Percentiles rank a stretch among this genome's conserved stretches.
Evolutionary conservation across 805 yeast species (phyloP).

Genomic region (Barnettozyma californica): DNA sequence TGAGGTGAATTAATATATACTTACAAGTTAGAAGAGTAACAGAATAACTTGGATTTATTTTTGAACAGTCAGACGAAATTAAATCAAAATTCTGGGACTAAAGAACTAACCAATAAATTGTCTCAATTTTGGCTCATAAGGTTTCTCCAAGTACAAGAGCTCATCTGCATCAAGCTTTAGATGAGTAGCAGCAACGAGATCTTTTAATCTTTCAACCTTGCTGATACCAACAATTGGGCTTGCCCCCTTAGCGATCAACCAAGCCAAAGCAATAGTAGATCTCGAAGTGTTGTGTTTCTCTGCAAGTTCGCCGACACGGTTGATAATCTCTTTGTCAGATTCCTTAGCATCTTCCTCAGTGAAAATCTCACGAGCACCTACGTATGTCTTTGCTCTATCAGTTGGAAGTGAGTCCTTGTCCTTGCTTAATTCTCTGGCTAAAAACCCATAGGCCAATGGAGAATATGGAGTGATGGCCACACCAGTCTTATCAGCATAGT

Average conservation of each 20-base stretch:
- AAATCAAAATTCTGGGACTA: no score
- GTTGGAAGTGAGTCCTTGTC: slow-evolving; percentile 11
- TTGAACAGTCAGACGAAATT: no score
- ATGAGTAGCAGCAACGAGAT: slow-evolving; percentile 37
- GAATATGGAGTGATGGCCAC: slow-evolving; percentile 60
- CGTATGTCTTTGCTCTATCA: slow-evolving; percentile 4
- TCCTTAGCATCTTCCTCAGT: slow-evolving; percentile 1
- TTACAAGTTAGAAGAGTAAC: no score
- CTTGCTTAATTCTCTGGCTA: slow-evolving; percentile 40
- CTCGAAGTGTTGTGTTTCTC: slow-evolving; percentile 39
- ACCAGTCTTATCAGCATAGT: slow-evolving; percentile 46
- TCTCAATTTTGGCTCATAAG: slow-evolving; percentile 1
- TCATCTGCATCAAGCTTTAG: slow-evolving; percentile 27
- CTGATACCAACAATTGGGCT: slow-evolving; percentile 50
- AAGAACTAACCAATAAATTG: no score
- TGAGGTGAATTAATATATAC: no score
- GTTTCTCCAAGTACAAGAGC: slow-evolving; percentile 9
- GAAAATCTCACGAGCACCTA: background rate
- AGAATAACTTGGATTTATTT: no score
- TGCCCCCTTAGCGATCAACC: slow-evolving; percentile 44
- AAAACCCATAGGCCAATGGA: slow-evolving; percentile 50
- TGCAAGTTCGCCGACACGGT: slow-evolving; percentile 22
- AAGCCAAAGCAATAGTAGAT: slow-evolving; percentile 46
- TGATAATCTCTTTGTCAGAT: slow-evolving; percentile 3
- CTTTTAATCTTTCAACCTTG: slow-evolving; percentile 43